Conservation (phyloP, 345 rosid genomes). For the Arabidopsis thaliana region DNA sequence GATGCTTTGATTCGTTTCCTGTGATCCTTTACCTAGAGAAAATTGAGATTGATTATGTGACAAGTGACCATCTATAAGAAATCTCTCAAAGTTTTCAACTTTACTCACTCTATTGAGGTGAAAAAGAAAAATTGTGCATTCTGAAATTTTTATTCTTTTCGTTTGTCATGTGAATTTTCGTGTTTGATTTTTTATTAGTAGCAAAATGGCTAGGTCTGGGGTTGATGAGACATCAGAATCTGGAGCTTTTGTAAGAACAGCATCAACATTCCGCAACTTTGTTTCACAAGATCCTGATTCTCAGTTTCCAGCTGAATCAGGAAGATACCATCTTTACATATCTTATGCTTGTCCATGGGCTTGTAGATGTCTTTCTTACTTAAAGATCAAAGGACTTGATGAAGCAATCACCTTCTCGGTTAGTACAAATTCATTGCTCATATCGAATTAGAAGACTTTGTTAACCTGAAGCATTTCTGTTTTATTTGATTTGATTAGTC, state of each 20-base stretch:
- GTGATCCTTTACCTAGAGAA: neutral
- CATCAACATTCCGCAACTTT: constrained; percentile 79
- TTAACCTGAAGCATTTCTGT: neutral
- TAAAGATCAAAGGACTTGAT: constrained; percentile 86
- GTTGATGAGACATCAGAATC: constrained; percentile 75
- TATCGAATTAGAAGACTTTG: neutral
- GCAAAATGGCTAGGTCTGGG: constrained; percentile 75
- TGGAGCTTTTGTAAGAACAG: constrained; percentile 79
- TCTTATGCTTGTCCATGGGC: constrained; percentile 99
- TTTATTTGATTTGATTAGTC: constrained; percentile 53
- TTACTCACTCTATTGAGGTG: neutral
- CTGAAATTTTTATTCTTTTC: neutral
- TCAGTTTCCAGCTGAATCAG: constrained; percentile 74
- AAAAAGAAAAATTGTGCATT: neutral
- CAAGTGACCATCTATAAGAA: neutral
- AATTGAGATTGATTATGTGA: neutral
- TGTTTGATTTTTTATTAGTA: neutral
- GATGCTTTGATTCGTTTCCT: constrained; percentile 5
- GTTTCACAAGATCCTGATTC: constrained; percentile 64
- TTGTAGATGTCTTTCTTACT: constrained; percentile 80
- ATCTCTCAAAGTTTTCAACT: neutral
- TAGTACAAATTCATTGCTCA: constrained; percentile 29
- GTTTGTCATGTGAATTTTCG: no score
- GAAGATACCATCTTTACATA: constrained; percentile 90
- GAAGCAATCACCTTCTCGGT: constrained; percentile 79